These are phyloP conservation scores for Fusarium sp. DNA, from an alignment of 2,329 filamentous ascomycete species.

Conservation along the genomic window DNA sequence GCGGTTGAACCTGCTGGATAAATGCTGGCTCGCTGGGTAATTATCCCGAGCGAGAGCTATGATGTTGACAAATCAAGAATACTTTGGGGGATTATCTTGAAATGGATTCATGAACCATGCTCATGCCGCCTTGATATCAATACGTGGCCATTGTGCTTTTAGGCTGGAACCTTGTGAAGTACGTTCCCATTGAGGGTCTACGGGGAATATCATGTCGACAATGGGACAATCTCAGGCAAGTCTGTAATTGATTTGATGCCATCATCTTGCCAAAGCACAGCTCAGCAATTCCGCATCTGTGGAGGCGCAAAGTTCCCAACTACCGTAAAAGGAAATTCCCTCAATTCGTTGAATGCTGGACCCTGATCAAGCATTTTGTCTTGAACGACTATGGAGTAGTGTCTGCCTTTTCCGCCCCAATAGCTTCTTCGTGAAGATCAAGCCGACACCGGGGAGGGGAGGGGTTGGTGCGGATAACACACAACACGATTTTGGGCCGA, in stretches of 20 bases:
- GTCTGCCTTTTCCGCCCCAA: slow-evolving; percentile 40
- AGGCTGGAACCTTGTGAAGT: not conserved
- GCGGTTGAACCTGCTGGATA: slow-evolving; percentile 24
- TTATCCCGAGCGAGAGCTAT: slow-evolving; percentile 18
- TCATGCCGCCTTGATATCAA: not conserved
- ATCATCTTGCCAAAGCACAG: slow-evolving; percentile 18
- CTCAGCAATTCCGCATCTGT: slow-evolving; percentile 15
- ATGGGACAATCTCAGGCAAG: not conserved
- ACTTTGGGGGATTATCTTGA: not conserved
- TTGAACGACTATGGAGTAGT: slow-evolving; percentile 19
- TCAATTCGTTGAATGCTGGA: slow-evolving; percentile 22
- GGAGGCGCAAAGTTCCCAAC: slow-evolving; percentile 18
- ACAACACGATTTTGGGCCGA: slow-evolving; percentile 16
- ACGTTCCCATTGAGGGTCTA: not conserved
- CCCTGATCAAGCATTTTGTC: slow-evolving; percentile 17
- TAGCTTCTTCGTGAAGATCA: slow-evolving; percentile 33
- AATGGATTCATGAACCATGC: not conserved
- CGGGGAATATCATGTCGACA: not conserved
- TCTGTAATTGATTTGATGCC: slow-evolving; percentile 18
- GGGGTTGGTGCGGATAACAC: slow-evolving; percentile 38
- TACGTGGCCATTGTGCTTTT: not conserved
- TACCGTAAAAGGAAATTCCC: slow-evolving; percentile 37
- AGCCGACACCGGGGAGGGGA: slow-evolving; percentile 44
- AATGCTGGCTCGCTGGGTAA: slow-evolving; percentile 26
- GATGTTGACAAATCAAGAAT: slow-evolving; percentile 12